Base-by-base conservation (phyloP, 2,329 filamentous ascomycete species). In the Dendryphion nanum region DNA sequence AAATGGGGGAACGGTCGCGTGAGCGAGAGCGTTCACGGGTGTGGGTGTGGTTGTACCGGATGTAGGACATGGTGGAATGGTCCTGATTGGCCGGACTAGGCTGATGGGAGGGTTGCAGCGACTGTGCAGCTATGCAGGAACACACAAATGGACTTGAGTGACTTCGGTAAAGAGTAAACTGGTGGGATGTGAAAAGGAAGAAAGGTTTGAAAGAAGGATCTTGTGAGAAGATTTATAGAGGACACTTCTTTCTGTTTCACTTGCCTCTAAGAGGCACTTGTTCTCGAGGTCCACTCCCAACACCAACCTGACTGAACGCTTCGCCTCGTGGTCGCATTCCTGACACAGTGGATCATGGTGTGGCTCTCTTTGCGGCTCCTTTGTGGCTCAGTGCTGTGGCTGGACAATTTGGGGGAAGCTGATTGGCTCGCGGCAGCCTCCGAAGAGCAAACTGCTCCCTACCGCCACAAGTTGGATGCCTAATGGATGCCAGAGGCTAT, bases 61-160 rank as follows among this genome's bases (percentile, higher is more conserved):
- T 18, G 42, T 50, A 53, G 20, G 57, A 42, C 57, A 63, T 64
- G 18, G 38, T 55, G 34, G 33, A 23, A n/a, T 20, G 28, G 15
- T 14, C 6, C 20, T 39, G 26, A 15, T 41, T 42, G 18, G 41
- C n/a, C 30, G 30, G n/a, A 13, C 12, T n/a, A n/a, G n/a, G 29
- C 29, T 23, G 17, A 13, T 33, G 12, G 18, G 28, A 28, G 20
- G 19, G 28, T 31, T 31, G 35, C 12, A 37, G 16, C 29, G 24
- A 18, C 32, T 17, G n/a, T 32, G 38, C n/a, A 32, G 21, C 30
- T 20, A n/a, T n/a, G 23, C 23, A 26, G n/a, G n/a, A n/a, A n/a
- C n/a, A n/a, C n/a, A n/a, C n/a, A n/a, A n/a, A n/a, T n/a, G 23
- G 23, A 26, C 10, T n/a, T 26, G 23, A n/a, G 23, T 26, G 23